phyloP scores from a whole-genome alignment of 2,329 filamentous ascomycete species.

The Calcarisporium arbuscula region DNA sequence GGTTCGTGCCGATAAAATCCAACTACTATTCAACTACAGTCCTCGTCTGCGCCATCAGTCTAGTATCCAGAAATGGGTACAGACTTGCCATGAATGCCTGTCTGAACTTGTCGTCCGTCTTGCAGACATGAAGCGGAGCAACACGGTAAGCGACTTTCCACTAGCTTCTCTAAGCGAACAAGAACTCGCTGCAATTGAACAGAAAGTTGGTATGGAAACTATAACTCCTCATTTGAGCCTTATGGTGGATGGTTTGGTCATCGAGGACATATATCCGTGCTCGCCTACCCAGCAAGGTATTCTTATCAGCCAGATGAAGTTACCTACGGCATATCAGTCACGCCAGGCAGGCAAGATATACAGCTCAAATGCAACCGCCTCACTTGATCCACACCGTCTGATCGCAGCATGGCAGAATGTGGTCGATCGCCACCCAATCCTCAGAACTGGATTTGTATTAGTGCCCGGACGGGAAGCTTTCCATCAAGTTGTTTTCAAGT shows the following conservation, averaged over 20 bases:
- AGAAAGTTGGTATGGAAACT: constrained; percentile 6
- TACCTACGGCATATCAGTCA: background rate
- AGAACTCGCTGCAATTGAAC: background rate
- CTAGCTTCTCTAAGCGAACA: constrained; percentile 7
- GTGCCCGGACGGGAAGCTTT: background rate
- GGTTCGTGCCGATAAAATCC: background rate
- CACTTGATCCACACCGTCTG: background rate
- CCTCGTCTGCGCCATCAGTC: background rate
- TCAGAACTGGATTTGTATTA: constrained; percentile 1
- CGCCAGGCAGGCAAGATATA: background rate
- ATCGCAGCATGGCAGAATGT: background rate
- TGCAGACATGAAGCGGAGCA: background rate
- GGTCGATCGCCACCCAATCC: background rate
- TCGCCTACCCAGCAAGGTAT: constrained; percentile 22
- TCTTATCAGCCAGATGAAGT: constrained; percentile 1
- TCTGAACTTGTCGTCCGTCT: background rate
- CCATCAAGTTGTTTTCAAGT: constrained; percentile 2
- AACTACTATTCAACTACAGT: background rate
- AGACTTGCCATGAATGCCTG: background rate
- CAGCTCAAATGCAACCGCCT: background rate
- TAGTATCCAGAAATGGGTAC: background rate
- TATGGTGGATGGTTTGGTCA: too few relatives aligned
- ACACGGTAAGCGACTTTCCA: constrained; percentile 15
- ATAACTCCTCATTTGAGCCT: too few relatives aligned
- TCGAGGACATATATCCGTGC: constrained; percentile 23